Evolutionary conservation across 768 basidiomycete genomes (phyloP).

Genomic region (Suillus decipiens): DNA sequence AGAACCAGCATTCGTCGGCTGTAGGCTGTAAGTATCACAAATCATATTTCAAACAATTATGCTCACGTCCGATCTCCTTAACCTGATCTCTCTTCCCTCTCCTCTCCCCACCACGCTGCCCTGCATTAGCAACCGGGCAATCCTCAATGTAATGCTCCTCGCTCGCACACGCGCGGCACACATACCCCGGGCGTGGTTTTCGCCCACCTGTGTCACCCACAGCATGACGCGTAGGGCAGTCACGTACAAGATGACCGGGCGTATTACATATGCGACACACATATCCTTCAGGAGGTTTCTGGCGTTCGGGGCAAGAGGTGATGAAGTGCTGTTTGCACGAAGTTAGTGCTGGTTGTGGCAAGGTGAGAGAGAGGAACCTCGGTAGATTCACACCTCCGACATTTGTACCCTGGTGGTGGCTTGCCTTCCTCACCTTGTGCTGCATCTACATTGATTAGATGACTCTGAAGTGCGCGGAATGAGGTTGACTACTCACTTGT

Average conservation of each 20-base stretch:
- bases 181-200: conserved; percentile 83
- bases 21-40: conserved; percentile 9
- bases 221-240: conserved; percentile 81
- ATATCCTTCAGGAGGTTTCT: conserved; percentile 81
- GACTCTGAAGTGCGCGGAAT: background rate
- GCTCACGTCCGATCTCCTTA: conserved; percentile 82
- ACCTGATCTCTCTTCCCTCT: conserved; percentile 48
- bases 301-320: conserved; percentile 71
- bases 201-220: conserved; percentile 81
- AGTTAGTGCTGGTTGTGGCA: conserved; percentile 11
- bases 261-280: conserved; percentile 85
- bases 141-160: conserved; percentile 86
- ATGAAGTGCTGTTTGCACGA: conserved; percentile 62
- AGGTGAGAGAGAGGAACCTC: conserved; percentile 50
- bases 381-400: conserved; percentile 71
- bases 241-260: conserved; percentile 84
- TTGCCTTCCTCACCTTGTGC: conserved; percentile 48
- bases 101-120: conserved; percentile 35
- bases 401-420: conserved; percentile 74
- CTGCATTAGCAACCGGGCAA: conserved; percentile 65
- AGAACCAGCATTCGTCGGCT: conserved; percentile 99
- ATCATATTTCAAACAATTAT: background rate
- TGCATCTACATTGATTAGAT: conserved; percentile 16
- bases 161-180: conserved; percentile 90
- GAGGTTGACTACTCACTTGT: conserved; percentile 43